Percentiles rank a stretch among this genome's conserved stretches.
These are phyloP conservation scores for Eimeria necatrix DNA, from an alignment of 169 alveolate species.

Conservation along the genomic window DNA sequence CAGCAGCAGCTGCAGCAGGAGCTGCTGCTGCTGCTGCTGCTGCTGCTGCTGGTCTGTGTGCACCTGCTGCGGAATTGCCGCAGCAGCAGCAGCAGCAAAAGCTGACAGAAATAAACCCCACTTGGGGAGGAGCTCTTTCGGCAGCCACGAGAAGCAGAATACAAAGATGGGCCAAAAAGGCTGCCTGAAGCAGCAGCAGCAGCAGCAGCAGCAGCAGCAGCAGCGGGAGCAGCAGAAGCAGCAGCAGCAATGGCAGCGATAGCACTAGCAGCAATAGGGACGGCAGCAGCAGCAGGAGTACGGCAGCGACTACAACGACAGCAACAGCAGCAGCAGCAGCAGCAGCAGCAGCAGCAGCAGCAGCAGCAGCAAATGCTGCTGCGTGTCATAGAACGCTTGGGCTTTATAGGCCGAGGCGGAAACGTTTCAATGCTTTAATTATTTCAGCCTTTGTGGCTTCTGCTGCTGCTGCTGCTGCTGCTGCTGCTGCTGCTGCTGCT, in stretches of 20 bases:
- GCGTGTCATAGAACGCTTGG: background rate
- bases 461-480: slow-evolving; percentile 22
- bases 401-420: background rate
- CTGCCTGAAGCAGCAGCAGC: background rate
- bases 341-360: slow-evolving; percentile 24
- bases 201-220: background rate
- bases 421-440: background rate
- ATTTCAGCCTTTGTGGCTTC: too few relatives aligned
- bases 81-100: background rate
- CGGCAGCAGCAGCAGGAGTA: background rate
- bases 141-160: background rate
- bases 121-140: background rate
- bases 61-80: background rate
- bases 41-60: slow-evolving; percentile 15
- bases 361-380: background rate
- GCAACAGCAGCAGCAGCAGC: slow-evolving; percentile 9
- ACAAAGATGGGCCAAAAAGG: background rate
- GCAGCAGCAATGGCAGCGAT: too few relatives aligned
- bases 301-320: too few relatives aligned
- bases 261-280: too few relatives aligned
- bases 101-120: background rate
- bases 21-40: background rate
- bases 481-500: slow-evolving; percentile 35
- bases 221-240: background rate
- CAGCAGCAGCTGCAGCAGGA: slow-evolving; percentile 47